Conservation (phyloP, 1,284 basidiomycete species). For the Pterulicium gracile region DNA sequence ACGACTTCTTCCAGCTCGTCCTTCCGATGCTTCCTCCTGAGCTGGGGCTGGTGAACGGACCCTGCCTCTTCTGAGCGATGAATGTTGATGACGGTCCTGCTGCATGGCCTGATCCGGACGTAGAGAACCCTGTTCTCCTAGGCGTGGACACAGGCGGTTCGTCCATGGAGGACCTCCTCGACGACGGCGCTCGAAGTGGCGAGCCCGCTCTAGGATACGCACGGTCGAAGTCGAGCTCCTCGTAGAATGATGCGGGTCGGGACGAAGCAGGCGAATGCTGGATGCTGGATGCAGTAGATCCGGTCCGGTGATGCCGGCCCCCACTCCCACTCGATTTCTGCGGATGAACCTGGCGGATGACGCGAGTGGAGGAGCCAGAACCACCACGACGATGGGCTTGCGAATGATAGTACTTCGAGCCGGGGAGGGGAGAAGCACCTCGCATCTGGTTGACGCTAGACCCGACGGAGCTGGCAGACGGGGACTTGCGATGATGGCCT, state of each 20-base stretch:
- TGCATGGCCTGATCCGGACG: neutral
- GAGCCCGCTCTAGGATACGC: neutral
- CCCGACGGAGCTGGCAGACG: constrained; percentile 63
- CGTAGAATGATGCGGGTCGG: constrained; percentile 64
- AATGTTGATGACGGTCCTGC: constrained; percentile 30
- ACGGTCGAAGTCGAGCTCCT: constrained; percentile 18
- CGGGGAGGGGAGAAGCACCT: constrained; percentile 55
- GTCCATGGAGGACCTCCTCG: neutral
- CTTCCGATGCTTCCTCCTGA: constrained; percentile 36
- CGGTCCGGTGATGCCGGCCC: constrained; percentile 46
- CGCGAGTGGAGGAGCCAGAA: constrained; percentile 66
- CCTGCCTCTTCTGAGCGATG: constrained; percentile 64
- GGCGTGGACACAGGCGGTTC: neutral
- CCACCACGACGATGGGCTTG: constrained; percentile 58
- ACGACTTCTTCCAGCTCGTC: constrained; percentile 80
- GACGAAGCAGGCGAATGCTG: constrained; percentile 58
- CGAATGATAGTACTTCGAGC: constrained; percentile 13
- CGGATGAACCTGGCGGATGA: constrained; percentile 53
- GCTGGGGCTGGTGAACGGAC: constrained; percentile 41
- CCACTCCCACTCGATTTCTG: constrained; percentile 23
- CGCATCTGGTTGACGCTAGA: constrained; percentile 44
- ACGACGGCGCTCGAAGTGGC: neutral
- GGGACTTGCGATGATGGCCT: constrained; percentile 55
- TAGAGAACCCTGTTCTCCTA: neutral
- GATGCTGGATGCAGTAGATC: constrained; percentile 63